A percentile compares a stretch with the other conserved stretches of the same genome.
Conservation (phyloP, 78 protist species). For the Dictyostelium discoideum region DNA sequence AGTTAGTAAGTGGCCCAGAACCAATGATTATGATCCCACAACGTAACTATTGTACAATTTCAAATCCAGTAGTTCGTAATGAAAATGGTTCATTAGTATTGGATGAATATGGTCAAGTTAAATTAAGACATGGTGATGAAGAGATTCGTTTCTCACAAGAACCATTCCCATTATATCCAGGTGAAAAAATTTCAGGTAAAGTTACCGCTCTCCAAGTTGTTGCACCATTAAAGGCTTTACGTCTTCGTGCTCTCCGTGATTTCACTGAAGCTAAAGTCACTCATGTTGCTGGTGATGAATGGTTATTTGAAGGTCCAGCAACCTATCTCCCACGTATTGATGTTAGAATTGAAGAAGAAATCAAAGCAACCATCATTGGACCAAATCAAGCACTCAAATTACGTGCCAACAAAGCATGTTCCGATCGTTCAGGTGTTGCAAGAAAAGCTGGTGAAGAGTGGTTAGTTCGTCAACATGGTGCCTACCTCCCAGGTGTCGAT, state of each 20-base stretch:
- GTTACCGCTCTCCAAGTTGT: constrained; percentile 85
- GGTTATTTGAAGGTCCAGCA: constrained; percentile 93
- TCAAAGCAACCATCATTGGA: constrained; percentile 77
- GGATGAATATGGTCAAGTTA: constrained; percentile 80
- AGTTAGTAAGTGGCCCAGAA: constrained; percentile 86
- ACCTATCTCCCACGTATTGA: constrained; percentile 72
- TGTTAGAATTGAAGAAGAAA: constrained; percentile 77
- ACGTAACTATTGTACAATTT: constrained; percentile 87
- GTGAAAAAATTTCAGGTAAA: constrained; percentile 83
- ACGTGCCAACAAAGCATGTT: constrained; percentile 84
- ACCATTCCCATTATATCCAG: constrained; percentile 95
- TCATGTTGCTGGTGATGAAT: constrained; percentile 92
- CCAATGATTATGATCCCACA: constrained; percentile 89
- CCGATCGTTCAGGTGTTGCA: constrained; percentile 43
- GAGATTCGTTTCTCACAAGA: constrained; percentile 85
- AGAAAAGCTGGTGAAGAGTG: constrained; percentile 93
- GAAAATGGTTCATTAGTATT: constrained; percentile 50
- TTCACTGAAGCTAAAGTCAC: constrained; percentile 42
- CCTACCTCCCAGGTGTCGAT: constrained; percentile 75
- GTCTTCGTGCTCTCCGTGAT: constrained; percentile 90
- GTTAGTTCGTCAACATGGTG: constrained; percentile 89
- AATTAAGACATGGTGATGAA: constrained; percentile 88
- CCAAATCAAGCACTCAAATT: constrained; percentile 90
- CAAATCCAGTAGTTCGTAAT: constrained; percentile 85
- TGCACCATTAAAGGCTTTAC: constrained; percentile 83